Evolutionary conservation across 352 stramenopile genomes (phyloP).

Genomic region (Phytophthora megakarya): DNA sequence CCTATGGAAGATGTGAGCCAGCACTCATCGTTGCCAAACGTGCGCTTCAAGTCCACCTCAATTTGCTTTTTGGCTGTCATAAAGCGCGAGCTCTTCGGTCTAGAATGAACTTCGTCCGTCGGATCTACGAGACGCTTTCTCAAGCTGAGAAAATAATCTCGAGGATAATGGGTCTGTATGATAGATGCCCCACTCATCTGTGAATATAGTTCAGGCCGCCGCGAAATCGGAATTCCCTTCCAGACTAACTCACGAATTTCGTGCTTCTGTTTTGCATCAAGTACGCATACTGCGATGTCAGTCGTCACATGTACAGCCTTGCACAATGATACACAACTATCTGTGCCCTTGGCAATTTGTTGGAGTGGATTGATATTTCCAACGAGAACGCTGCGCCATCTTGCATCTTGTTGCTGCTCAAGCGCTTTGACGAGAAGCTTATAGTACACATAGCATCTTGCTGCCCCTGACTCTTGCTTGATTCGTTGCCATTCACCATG

Average conservation of each 20-base stretch:
- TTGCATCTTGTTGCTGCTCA: conserved; percentile 44
- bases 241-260: conserved; percentile 45
- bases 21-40: conserved; percentile 63
- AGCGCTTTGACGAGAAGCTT: conserved; percentile 46
- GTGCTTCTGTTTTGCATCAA: conserved; percentile 7
- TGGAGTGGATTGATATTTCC: background rate
- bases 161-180: conserved; percentile 21
- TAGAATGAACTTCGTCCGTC: conserved; percentile 22
- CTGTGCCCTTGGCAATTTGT: background rate
- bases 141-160: conserved; percentile 46
- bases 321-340: background rate
- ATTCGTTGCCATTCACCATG: conserved; percentile 27
- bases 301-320: background rate
- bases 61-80: conserved; percentile 55
- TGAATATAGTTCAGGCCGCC: conserved; percentile 51
- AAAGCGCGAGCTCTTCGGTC: conserved; percentile 32
- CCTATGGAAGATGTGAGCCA: conserved; percentile 61
- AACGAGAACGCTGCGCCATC: conserved; percentile 30
- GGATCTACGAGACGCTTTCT: conserved; percentile 28
- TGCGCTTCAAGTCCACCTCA: conserved; percentile 68
- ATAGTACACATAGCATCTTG: conserved; percentile 54
- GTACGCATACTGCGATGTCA: conserved; percentile 1
- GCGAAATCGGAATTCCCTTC: conserved; percentile 51
- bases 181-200: conserved; percentile 46
- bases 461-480: conserved; percentile 3